Evolutionary conservation across 495 filamentous ascomycete species (phyloP).

Genomic region (Penicillium coprophilum): DNA sequence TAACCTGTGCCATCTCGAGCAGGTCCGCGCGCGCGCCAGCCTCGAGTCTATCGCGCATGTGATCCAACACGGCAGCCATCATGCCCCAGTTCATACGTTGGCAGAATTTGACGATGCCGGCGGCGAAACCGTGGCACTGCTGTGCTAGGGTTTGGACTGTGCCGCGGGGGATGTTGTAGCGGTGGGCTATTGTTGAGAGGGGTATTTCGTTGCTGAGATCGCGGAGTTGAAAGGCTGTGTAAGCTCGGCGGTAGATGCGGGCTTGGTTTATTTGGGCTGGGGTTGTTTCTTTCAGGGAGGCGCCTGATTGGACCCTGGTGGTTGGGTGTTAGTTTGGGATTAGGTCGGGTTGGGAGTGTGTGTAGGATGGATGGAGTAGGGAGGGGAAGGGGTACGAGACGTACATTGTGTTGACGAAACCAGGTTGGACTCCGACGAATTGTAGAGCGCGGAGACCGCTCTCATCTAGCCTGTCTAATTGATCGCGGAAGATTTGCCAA

Average conservation of each 20-base stretch:
- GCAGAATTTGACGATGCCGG: slow-evolving; percentile 75
- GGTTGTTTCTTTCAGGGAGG: slow-evolving; percentile 61
- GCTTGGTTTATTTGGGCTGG: slow-evolving; percentile 57
- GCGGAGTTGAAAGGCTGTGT: slow-evolving; percentile 75
- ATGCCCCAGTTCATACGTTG: slow-evolving; percentile 72
- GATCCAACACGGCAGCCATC: slow-evolving; percentile 71
- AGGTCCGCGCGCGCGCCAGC: slow-evolving; percentile 74
- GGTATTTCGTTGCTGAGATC: slow-evolving; percentile 80
- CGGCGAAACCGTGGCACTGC: slow-evolving; percentile 76
- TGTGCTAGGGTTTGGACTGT: slow-evolving; percentile 70
- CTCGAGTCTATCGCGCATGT: slow-evolving; percentile 73
- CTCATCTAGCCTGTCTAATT: slow-evolving; percentile 69
- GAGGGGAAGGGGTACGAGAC: not conserved
- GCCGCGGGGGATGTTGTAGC: slow-evolving; percentile 69
- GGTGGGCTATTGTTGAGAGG: slow-evolving; percentile 64
- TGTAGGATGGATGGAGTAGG: not conserved
- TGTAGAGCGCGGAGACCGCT: slow-evolving; percentile 66
- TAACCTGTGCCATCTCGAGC: slow-evolving; percentile 70
- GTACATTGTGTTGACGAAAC: slow-evolving; percentile 71
- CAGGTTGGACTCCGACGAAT: slow-evolving; percentile 68
- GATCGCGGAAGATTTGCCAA: slow-evolving; percentile 71
- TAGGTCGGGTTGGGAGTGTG: not conserved
- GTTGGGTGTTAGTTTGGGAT: slow-evolving; percentile 18
- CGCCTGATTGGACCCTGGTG: slow-evolving; percentile 66
- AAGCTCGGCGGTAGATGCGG: slow-evolving; percentile 73